A percentile compares a stretch with the other conserved stretches of the same genome.
Evolutionary conservation across 805 yeast species (phyloP).

Genomic region (Saturnispora bothae): DNA sequence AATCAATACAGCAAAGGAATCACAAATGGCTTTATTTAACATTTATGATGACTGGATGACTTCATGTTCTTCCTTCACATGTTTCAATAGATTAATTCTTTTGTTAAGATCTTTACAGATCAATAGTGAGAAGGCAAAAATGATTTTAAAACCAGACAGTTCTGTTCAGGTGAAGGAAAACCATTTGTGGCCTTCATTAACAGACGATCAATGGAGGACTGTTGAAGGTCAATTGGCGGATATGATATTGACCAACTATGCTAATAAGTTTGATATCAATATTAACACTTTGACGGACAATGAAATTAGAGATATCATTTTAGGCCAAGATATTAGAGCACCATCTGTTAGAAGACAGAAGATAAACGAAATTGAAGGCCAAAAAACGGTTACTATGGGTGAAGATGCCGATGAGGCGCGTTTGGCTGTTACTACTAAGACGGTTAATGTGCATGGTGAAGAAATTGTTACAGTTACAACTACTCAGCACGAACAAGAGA

Average conservation of each 20-base stretch:
- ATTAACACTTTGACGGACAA: conserved; percentile 82
- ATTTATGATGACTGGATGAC: conserved; percentile 92
- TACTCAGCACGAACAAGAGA: conserved; percentile 72
- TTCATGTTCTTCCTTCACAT: conserved; percentile 77
- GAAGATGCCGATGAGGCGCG: conserved; percentile 27
- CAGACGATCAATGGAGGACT: conserved; percentile 84
- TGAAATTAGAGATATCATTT: conserved; percentile 85
- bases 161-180: conserved; percentile 59
- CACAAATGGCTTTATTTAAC: conserved; percentile 85
- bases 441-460: conserved; percentile 91
- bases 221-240: conserved; percentile 85
- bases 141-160: conserved; percentile 66
- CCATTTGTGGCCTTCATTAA: conserved; percentile 88
- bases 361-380: conserved; percentile 62
- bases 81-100: conserved; percentile 79
- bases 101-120: conserved; percentile 76
- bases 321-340: conserved; percentile 88
- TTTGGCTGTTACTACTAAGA: conserved; percentile 71
- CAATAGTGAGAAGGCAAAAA: conserved; percentile 63
- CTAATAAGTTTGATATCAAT: conserved; percentile 75
- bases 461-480: conserved; percentile 92
- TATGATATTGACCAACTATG: conserved; percentile 74
- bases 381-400: conserved; percentile 26
- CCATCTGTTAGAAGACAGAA: conserved; percentile 84
- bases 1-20: conserved; percentile 79